A percentile compares a stretch with the other conserved stretches of the same genome.
Evolutionary conservation across 179 eudicot genomes (phyloP).

Genomic region (Gypsophila paniculata): DNA sequence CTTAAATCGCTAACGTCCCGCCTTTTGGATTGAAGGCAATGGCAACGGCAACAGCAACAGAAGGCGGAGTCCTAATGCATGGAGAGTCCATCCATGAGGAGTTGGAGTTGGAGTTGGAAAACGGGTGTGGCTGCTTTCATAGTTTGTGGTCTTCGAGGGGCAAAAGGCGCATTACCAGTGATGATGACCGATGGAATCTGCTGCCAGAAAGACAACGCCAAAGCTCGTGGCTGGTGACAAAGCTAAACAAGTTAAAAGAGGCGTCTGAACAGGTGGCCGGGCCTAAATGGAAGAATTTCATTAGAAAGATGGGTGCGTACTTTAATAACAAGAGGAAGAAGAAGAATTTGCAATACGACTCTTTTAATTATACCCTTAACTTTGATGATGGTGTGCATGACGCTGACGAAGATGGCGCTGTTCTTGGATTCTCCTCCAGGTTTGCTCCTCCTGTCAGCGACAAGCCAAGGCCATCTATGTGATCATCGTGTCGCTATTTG

Average conservation of each 20-base stretch:
- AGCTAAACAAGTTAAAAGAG: slow-evolving; percentile 38
- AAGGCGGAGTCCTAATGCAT: slow-evolving; percentile 19
- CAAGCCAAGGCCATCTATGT: slow-evolving; percentile 10
- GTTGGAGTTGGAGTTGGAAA: slow-evolving; percentile 19
- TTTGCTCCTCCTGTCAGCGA: slow-evolving; percentile 38
- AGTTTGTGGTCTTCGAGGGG: slow-evolving; percentile 22
- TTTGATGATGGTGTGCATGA: slow-evolving; percentile 43
- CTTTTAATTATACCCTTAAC: slow-evolving; percentile 60
- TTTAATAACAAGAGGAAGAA: slow-evolving; percentile 29
- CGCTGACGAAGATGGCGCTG: slow-evolving; percentile 27
- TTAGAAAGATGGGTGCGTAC: slow-evolving; percentile 45
- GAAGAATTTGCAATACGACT: slow-evolving; percentile 45
- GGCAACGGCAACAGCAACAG: background rate
- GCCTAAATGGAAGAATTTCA: slow-evolving; percentile 76
- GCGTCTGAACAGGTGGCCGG: slow-evolving; percentile 66
- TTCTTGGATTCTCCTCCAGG: slow-evolving; percentile 35
- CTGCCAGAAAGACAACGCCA: slow-evolving; percentile 21
- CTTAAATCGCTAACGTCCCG: background rate
- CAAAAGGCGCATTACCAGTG: background rate
- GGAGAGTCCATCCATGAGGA: background rate
- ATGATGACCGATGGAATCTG: slow-evolving; percentile 23
- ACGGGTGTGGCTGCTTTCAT: slow-evolving; percentile 43
- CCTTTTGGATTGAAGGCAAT: slow-evolving; percentile 10
- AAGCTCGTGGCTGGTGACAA: slow-evolving; percentile 38
- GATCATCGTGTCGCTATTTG: background rate